A percentile compares a stretch with the other conserved stretches of the same genome.
Conservation (phyloP, 1,284 basidiomycete species). For the Sporisorium exsertum region DNA sequence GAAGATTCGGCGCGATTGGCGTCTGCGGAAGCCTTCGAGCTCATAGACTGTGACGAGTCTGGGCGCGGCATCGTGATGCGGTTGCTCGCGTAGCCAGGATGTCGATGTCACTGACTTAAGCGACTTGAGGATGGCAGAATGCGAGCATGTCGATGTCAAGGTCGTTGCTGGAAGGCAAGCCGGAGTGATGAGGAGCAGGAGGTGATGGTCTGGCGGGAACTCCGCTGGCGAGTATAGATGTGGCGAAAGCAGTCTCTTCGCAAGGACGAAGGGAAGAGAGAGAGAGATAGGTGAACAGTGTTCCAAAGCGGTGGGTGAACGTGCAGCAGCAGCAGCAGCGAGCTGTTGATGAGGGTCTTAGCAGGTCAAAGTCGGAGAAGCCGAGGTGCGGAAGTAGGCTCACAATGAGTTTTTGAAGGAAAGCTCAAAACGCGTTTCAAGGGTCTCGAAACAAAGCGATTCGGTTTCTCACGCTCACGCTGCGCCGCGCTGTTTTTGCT, state of each 20-base stretch:
- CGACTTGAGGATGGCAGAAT: background rate
- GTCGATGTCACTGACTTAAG: background rate
- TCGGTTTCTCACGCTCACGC: too few relatives aligned
- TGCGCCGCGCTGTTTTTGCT: too few relatives aligned
- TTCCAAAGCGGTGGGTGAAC: slow-evolving; percentile 8
- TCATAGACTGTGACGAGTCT: background rate
- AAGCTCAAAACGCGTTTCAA: background rate
- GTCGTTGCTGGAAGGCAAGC: background rate
- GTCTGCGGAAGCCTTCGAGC: slow-evolving; percentile 7
- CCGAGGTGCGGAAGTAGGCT: background rate
- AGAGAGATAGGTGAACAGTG: background rate
- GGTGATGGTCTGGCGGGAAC: background rate
- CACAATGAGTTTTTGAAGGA: too few relatives aligned
- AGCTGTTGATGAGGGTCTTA: slow-evolving; percentile 17
- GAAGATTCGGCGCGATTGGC: slow-evolving; percentile 2
- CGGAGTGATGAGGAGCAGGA: background rate
- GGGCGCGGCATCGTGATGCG: background rate
- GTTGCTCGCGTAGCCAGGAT: background rate
- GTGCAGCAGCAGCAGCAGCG: too few relatives aligned
- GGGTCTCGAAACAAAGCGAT: background rate
- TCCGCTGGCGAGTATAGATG: background rate
- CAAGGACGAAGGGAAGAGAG: background rate
- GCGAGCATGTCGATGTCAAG: background rate
- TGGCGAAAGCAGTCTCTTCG: background rate
- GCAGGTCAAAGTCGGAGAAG: slow-evolving; percentile 10